Evolutionary conservation across 768 basidiomycete genomes (phyloP), one percentile per base, ranked within the genome.

Genomic region (Rhodosporidiobolus sp.): DNA sequence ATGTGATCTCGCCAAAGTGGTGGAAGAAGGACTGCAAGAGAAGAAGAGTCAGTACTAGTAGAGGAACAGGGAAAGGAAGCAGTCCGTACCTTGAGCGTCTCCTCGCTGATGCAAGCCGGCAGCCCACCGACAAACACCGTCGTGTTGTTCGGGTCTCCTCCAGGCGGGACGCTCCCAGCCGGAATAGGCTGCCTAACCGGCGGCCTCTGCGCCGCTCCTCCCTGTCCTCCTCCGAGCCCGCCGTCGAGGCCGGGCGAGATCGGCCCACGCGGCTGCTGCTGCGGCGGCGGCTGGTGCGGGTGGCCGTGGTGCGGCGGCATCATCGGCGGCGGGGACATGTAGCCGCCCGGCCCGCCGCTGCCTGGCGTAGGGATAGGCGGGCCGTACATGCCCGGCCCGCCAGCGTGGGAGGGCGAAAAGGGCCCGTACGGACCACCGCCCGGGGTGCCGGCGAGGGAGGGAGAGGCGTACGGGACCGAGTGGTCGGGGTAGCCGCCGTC

Each of bases 81-180:
- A 22, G 12, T 30, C 57, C 69, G 38, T 6, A 91, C 91, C 80
- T 91, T 85, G 78, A 96, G 81, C 4, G 92, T 94, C 58, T 95
- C 94, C 82, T 95, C 94, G 35, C 89, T 88, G 55, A 96, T 94
- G 70, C 93, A 81, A 26, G 91, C 91, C 17, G 90, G 91, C 63
- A 95, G 79, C 0, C 93, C 94, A 34, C 94, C 94, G 28, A 96
- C 94, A 74, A 96, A 96, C 10, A 83, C 93, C 3, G 94, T 96
- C 22, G 93, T 94, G 78, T 95, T 96, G 79, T 93, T 92, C n/a
- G 93, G 93, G 78, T 95, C 93, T 30, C 89, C 91, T 83, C 80
- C 91, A 88, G 82, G 92, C 89, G 67, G 69, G 20, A 70, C 64
- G 1, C 66, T 57, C 20, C 90, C 91, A 72, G 92, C 52, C 55